Evolutionary conservation across 768 basidiomycete species (phyloP).

Genomic region (Tylopilus rubrobrunneus): DNA sequence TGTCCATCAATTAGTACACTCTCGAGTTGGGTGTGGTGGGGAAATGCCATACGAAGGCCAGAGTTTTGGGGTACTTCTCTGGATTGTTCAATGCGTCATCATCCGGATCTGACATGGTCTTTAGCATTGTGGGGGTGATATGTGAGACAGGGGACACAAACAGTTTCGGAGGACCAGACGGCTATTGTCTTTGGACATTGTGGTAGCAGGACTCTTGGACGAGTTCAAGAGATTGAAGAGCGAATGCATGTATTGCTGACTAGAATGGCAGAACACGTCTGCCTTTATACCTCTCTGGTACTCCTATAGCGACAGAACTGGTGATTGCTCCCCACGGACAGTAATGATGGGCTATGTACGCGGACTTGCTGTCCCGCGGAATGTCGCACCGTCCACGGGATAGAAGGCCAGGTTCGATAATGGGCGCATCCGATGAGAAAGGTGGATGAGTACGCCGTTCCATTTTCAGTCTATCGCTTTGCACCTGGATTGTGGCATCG

Average conservation of each 20-base stretch:
- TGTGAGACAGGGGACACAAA: not conserved
- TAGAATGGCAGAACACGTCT: not conserved
- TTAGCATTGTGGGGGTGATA: not conserved
- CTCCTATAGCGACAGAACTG: not conserved
- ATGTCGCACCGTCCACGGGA: not conserved
- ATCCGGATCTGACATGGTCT: not conserved
- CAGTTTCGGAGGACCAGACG: slow-evolving; percentile 4
- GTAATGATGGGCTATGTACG: not conserved
- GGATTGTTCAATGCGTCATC: not conserved
- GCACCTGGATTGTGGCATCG: not conserved
- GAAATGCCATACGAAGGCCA: not conserved
- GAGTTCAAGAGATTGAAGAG: not conserved
- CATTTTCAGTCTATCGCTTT: too few relatives aligned
- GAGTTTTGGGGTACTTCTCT: not conserved
- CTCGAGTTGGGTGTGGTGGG: not conserved
- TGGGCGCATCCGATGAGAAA: not conserved
- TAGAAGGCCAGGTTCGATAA: not conserved
- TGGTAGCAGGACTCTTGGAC: not conserved
- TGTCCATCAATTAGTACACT: not conserved
- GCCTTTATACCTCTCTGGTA: slow-evolving; percentile 1
- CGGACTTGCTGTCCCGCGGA: not conserved
- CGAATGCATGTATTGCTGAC: not conserved
- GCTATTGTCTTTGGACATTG: not conserved
- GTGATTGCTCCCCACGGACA: not conserved
- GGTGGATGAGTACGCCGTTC: not conserved